phyloP scores from a whole-genome alignment of 768 basidiomycete genomes.

The Pilatotrama ljubarskyi region DNA sequence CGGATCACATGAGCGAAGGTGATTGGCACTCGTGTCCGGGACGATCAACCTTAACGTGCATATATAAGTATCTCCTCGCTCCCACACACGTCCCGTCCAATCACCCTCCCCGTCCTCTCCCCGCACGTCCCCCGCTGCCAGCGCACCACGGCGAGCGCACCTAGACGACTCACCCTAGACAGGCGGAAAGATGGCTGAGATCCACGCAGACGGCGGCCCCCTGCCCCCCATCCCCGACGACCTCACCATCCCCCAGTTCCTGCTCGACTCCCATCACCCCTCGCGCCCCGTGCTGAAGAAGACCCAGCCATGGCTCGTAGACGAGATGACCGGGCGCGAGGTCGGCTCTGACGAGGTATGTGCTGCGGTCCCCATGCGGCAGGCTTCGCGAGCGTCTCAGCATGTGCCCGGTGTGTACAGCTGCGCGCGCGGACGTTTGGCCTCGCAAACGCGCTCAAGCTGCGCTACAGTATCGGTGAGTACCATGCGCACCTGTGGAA shows the following conservation, averaged over 20 bases:
- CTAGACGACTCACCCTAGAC: not conserved
- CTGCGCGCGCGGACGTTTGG: slow-evolving; percentile 47
- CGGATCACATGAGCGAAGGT: not conserved
- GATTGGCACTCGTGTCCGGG: not conserved
- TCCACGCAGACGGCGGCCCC: slow-evolving; percentile 25
- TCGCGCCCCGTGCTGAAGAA: slow-evolving; percentile 38
- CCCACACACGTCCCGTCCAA: too few relatives aligned
- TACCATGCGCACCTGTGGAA: not conserved
- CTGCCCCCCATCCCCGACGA: slow-evolving; percentile 48
- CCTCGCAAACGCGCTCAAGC: slow-evolving; percentile 48
- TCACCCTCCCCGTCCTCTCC: too few relatives aligned
- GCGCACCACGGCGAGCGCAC: too few relatives aligned
- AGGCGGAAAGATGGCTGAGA: slow-evolving; percentile 23
- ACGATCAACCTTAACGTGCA: not conserved
- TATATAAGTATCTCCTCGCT: not conserved
- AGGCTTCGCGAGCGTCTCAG: not conserved
- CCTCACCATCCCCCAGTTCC: slow-evolving; percentile 54
- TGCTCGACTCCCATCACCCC: slow-evolving; percentile 47
- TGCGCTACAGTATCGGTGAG: slow-evolving; percentile 46
- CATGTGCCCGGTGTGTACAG: slow-evolving; percentile 27
- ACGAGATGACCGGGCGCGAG: slow-evolving; percentile 48
- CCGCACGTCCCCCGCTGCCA: too few relatives aligned
- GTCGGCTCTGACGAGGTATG: slow-evolving; percentile 44
- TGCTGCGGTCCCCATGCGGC: not conserved
- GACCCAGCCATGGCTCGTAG: slow-evolving; percentile 48